A percentile compares a stretch with the other conserved stretches of the same genome.
Conservation (phyloP, 306 rosid species). For the Cajanus cajan region DNA sequence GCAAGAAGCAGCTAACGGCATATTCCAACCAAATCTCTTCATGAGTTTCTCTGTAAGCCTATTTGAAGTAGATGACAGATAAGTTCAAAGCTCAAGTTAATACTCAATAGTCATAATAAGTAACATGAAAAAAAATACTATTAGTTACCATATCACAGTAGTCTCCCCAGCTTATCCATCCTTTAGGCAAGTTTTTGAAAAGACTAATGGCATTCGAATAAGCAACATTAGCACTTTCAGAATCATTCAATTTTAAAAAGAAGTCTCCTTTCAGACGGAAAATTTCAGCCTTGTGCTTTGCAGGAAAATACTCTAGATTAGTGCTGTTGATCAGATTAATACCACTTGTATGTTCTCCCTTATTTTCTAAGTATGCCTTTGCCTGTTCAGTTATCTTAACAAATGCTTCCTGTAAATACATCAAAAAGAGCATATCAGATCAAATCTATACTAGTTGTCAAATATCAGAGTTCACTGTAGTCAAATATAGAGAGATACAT, state of each 20-base stretch:
- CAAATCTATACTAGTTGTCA: constrained; percentile 2
- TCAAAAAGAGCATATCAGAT: constrained; percentile 39
- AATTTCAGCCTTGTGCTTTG: constrained; percentile 93
- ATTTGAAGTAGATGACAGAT: constrained; percentile 26
- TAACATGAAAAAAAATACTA: constrained; percentile 24
- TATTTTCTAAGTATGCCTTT: constrained; percentile 85
- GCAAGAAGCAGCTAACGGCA: constrained; percentile 95
- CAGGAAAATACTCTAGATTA: constrained; percentile 91
- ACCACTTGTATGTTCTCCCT: constrained; percentile 84
- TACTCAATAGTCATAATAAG: constrained; percentile 13
- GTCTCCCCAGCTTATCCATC: constrained; percentile 99
- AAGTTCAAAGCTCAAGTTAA: constrained; percentile 25
- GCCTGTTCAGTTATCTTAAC: constrained; percentile 97
- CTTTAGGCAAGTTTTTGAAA: constrained; percentile 91
- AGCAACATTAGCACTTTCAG: constrained; percentile 75
- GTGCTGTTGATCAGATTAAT: constrained; percentile 88
- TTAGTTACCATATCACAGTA: constrained; percentile 87
- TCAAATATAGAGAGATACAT: constrained; percentile 7
- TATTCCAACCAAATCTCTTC: constrained; percentile 98
- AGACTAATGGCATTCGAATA: constrained; percentile 84
- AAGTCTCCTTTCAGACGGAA: constrained; percentile 90
- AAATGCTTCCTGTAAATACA: constrained; percentile 87
- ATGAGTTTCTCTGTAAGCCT: constrained; percentile 88
- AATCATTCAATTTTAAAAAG: constrained; percentile 73
- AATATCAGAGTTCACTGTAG: neutral